Percentiles rank a stretch among this genome's conserved stretches.
Conservation (phyloP, 306 rosid genomes). For the Vigna unguiculata region DNA sequence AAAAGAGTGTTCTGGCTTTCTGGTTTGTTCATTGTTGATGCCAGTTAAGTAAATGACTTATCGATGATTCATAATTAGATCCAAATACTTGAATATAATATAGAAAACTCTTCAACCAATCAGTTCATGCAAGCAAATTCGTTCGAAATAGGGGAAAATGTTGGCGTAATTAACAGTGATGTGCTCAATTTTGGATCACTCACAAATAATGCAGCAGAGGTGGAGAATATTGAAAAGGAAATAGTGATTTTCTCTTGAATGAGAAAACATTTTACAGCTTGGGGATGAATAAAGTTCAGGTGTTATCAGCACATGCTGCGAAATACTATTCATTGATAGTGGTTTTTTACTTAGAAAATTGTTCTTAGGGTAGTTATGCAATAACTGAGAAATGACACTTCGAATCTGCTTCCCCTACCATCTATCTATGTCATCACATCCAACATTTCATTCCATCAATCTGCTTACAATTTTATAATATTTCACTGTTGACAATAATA, state of each 20-base stretch:
- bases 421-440: neutral
- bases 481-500: neutral
- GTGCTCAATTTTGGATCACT: neutral
- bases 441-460: conserved; percentile 11
- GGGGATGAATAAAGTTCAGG: neutral
- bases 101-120: neutral
- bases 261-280: neutral
- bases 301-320: neutral
- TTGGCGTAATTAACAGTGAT: neutral
- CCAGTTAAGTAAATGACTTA: neutral
- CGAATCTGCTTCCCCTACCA: conserved; percentile 5
- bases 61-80: neutral
- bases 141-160: neutral
- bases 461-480: neutral
- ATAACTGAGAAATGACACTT: neutral
- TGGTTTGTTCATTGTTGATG: neutral
- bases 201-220: neutral
- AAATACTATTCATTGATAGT: neutral
- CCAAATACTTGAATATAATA: neutral
- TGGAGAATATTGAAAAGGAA: neutral
- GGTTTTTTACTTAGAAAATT: neutral
- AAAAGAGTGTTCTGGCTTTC: neutral
- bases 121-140: neutral
- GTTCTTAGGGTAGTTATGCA: neutral
- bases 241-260: neutral